phyloP scores from a whole-genome alignment of 768 basidiomycete genomes.

The Wakefieldia striispora region DNA sequence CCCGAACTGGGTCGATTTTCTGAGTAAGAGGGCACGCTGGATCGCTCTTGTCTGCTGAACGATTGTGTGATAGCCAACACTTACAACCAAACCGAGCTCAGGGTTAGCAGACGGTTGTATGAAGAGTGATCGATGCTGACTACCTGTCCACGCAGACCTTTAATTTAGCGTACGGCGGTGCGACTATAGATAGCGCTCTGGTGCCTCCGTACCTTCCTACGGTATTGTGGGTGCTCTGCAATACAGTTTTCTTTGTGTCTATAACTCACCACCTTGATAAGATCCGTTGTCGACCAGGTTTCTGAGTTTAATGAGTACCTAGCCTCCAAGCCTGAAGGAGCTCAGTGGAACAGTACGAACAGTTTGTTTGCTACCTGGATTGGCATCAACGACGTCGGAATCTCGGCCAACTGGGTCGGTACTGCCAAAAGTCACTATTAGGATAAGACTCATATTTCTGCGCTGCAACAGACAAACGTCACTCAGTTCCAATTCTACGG shows the following conservation, averaged over 20 bases:
- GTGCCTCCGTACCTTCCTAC: slow-evolving; percentile 52
- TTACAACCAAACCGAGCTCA: slow-evolving; percentile 54
- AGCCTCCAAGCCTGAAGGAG: slow-evolving; percentile 45
- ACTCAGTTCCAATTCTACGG: slow-evolving; percentile 24
- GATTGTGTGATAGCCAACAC: slow-evolving; percentile 37
- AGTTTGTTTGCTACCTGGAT: slow-evolving; percentile 68
- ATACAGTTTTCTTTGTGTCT: neutral
- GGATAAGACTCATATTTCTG: neutral
- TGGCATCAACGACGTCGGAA: slow-evolving; percentile 62
- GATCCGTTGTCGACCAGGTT: slow-evolving; percentile 50
- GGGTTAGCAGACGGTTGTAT: slow-evolving; percentile 30
- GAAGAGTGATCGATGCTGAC: neutral
- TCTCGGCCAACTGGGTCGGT: slow-evolving; percentile 17
- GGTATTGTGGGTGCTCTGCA: slow-evolving; percentile 46
- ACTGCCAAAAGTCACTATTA: neutral
- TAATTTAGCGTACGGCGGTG: slow-evolving; percentile 67
- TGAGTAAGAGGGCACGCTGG: slow-evolving; percentile 36
- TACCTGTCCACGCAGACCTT: slow-evolving; percentile 42
- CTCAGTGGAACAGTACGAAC: slow-evolving; percentile 56
- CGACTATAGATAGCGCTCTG: slow-evolving; percentile 58
- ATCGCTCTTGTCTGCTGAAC: neutral
- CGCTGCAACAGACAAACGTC: slow-evolving; percentile 21
- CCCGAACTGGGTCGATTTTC: slow-evolving; percentile 58
- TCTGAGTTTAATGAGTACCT: slow-evolving; percentile 51
- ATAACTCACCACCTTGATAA: slow-evolving; percentile 1